Conservation (phyloP, 768 basidiomycete species). For the Tylopilus vinaceipallidus region DNA sequence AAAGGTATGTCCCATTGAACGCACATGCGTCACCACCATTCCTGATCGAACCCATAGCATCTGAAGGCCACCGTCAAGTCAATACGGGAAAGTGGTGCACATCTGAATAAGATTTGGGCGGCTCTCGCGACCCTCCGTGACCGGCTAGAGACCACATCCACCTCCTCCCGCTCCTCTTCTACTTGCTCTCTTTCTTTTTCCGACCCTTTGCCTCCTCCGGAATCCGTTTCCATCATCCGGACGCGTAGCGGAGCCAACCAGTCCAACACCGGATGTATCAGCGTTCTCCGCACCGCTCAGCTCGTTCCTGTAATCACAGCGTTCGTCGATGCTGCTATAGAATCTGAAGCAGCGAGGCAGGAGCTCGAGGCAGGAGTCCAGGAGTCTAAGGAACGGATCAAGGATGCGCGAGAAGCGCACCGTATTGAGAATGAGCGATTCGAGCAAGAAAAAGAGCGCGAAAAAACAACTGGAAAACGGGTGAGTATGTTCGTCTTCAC, state of each 20-base stretch:
- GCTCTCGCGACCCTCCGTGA: slow-evolving; percentile 50
- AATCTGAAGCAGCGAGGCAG: slow-evolving; percentile 47
- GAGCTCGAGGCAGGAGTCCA: slow-evolving; percentile 60
- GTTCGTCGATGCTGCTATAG: slow-evolving; percentile 52
- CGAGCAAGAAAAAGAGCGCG: slow-evolving; percentile 46
- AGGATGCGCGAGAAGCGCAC: slow-evolving; percentile 49
- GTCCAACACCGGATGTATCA: slow-evolving; percentile 27
- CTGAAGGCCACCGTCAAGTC: slow-evolving; percentile 44
- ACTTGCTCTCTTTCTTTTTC: slow-evolving; percentile 40
- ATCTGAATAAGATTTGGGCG: slow-evolving; percentile 63
- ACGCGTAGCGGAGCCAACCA: slow-evolving; percentile 45
- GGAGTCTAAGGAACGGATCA: slow-evolving; percentile 52
- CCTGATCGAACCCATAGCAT: slow-evolving; percentile 8
- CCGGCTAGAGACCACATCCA: slow-evolving; percentile 20
- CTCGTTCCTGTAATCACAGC: slow-evolving; percentile 64
- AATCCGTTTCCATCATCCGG: slow-evolving; percentile 36
- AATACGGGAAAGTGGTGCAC: slow-evolving; percentile 50
- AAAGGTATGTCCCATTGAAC: slow-evolving; percentile 20
- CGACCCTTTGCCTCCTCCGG: slow-evolving; percentile 58
- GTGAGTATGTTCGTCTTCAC: slow-evolving; percentile 2
- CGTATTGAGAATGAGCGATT: slow-evolving; percentile 32
- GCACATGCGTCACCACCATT: neutral
- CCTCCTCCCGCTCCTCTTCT: slow-evolving; percentile 12
- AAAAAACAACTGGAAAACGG: slow-evolving; percentile 42
- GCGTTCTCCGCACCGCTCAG: slow-evolving; percentile 49